These are phyloP conservation scores for Rhodotorula sp. DNA, from an alignment of 1,284 basidiomycete species.

Conservation along the genomic window DNA sequence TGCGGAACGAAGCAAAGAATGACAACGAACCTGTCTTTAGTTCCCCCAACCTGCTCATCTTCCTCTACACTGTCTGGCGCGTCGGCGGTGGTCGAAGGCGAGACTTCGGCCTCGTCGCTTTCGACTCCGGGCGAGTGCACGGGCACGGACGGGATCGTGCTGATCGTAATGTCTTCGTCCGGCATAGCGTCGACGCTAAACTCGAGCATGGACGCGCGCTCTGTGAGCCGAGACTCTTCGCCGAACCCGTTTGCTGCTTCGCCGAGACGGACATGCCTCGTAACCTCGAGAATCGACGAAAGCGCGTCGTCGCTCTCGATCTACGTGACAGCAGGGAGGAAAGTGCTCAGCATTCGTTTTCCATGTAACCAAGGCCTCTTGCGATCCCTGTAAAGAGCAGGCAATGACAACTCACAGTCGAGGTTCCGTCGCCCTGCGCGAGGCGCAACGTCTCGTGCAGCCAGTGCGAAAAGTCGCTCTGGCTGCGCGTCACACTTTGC, in stretches of 20 bases:
- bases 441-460: slow-evolving; percentile 17
- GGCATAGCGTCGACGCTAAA: background rate
- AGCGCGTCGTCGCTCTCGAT: slow-evolving; percentile 29
- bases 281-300: slow-evolving; percentile 24
- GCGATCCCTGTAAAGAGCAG: too few relatives aligned
- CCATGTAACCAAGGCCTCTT: background rate
- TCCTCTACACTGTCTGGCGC: background rate
- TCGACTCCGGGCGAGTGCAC: background rate
- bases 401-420: background rate
- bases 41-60: background rate
- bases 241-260: background rate
- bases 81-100: too few relatives aligned
- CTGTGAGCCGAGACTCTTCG: background rate
- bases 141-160: background rate
- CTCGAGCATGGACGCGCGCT: background rate
- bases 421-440: slow-evolving; percentile 17
- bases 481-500: slow-evolving; percentile 19
- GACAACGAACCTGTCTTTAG: too few relatives aligned
- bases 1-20: too few relatives aligned
- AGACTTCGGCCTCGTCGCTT: background rate
- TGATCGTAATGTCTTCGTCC: slow-evolving; percentile 1
- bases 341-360: too few relatives aligned
- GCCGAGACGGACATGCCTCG: slow-evolving; percentile 1
- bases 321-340: background rate
- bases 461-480: slow-evolving; percentile 28